Percentiles rank a stretch among this genome's conserved stretches.
Conservation (phyloP, 2,329 filamentous ascomycete species). For the Colletotrichum karsti region DNA sequence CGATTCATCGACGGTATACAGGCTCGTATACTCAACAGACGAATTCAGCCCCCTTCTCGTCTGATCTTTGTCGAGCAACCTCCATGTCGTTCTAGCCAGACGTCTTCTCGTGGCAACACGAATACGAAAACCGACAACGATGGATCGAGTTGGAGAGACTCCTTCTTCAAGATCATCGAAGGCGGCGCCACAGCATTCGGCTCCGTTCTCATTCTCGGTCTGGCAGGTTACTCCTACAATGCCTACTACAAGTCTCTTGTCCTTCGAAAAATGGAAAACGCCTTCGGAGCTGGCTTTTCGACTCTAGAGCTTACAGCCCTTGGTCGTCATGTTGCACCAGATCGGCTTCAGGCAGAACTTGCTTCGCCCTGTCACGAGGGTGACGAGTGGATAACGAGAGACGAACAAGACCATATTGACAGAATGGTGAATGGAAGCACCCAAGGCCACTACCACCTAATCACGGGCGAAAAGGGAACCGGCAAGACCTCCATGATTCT, state of each 20-base stretch:
- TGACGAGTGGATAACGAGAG: slow-evolving; percentile 79
- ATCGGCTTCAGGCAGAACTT: slow-evolving; percentile 36
- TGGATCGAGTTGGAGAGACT: background rate
- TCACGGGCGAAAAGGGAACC: slow-evolving; percentile 95
- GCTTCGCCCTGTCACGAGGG: slow-evolving; percentile 38
- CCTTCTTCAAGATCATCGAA: slow-evolving; percentile 70
- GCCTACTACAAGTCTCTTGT: slow-evolving; percentile 89
- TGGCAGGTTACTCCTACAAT: slow-evolving; percentile 81
- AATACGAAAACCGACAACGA: too few relatives aligned
- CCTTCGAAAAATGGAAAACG: slow-evolving; percentile 87
- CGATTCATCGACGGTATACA: background rate
- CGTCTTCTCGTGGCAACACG: too few relatives aligned
- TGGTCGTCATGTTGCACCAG: slow-evolving; percentile 61
- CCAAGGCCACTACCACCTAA: slow-evolving; percentile 86
- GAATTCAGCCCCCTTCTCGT: background rate
- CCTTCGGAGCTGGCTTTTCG: slow-evolving; percentile 91
- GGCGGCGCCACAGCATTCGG: slow-evolving; percentile 79
- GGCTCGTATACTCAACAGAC: background rate
- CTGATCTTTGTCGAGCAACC: background rate
- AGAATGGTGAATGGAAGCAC: slow-evolving; percentile 79
- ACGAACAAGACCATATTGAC: slow-evolving; percentile 84
- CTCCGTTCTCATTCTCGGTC: slow-evolving; percentile 75
- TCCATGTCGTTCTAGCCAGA: too few relatives aligned
- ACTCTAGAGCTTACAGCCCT: slow-evolving; percentile 83
- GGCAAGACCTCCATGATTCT: slow-evolving; percentile 97